phyloP scores from a whole-genome alignment of 73 alveolate genomes.

The Durusdinium trenchii region DNA sequence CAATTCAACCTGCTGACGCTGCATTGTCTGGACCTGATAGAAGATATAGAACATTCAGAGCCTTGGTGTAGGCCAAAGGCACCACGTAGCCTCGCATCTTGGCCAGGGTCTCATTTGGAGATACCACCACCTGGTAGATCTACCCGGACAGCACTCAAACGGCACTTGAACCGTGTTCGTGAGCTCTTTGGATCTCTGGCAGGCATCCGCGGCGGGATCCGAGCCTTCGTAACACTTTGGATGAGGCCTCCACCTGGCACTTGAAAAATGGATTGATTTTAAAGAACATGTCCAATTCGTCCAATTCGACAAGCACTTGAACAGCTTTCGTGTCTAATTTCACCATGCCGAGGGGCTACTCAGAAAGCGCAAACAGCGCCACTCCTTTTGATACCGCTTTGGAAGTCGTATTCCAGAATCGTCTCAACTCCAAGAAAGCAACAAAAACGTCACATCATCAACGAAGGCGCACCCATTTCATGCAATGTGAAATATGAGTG shows the following conservation, averaged over 20 bases:
- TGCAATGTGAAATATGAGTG: not conserved
- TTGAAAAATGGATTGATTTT: no score
- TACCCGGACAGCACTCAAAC: no score
- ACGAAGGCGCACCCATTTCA: no score
- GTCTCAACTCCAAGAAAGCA: not conserved
- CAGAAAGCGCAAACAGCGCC: slow-evolving; percentile 78
- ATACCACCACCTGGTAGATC: slow-evolving; percentile 63
- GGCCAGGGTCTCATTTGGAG: slow-evolving; percentile 29
- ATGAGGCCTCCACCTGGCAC: slow-evolving; percentile 21
- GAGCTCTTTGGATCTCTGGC: not conserved
- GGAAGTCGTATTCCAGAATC: not conserved
- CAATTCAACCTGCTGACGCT: not conserved
- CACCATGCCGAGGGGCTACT: slow-evolving; percentile 21
- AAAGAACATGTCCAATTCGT: no score
- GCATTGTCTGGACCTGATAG: no score
- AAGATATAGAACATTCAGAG: not conserved
- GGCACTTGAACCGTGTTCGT: not conserved
- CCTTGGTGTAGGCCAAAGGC: slow-evolving; percentile 83
- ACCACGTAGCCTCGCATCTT: slow-evolving; percentile 57
- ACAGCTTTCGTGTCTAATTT: not conserved
- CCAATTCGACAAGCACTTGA: no score
- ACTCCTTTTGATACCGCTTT: not conserved
- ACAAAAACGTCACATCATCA: not conserved
- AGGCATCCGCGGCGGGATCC: not conserved
- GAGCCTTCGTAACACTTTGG: slow-evolving; percentile 74